Evolutionary conservation across 73 alveolate genomes (phyloP), one percentile per base, ranked within the genome.

Genomic region (Paramecium octaurelia): DNA sequence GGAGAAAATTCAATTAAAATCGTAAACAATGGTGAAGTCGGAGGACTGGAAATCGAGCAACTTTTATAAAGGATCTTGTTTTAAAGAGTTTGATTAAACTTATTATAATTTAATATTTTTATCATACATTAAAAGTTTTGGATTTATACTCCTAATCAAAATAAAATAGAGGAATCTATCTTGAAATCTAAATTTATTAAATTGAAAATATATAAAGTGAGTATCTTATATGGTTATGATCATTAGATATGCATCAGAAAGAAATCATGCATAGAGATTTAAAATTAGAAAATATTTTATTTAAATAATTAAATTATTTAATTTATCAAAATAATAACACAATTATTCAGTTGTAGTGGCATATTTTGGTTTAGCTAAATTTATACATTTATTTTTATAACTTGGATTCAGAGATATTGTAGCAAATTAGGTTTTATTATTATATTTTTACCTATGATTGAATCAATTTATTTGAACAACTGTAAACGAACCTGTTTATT

Each of bases 341-440:
- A 77, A 43, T 77, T 50, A 77, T 29, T 36, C 75, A 8, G 90
- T 77, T 1, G 71, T 77, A 16, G 50, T 77, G 20, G 94, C 94
- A 20, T 91, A 88, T 48, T 88, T 88, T 70, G 94, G 94, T 42
- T 83, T 88, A 23, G 94, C 91, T 21, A n/a, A n/a, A n/a, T n/a
- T n/a, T n/a, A n/a, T n/a, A n/a, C n/a, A n/a, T n/a, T n/a, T n/a
- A n/a, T n/a, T n/a, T n/a, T n/a, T n/a, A n/a, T n/a, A n/a, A n/a
- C n/a, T n/a, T n/a, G n/a, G n/a, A n/a, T n/a, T n/a, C n/a, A n/a
- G n/a, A n/a, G n/a, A n/a, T n/a, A n/a, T n/a, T n/a, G n/a, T n/a
- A n/a, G n/a, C n/a, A n/a, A n/a, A n/a, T n/a, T n/a, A n/a, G n/a
- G n/a, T n/a, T n/a, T n/a, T n/a, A n/a, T n/a, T n/a, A n/a, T n/a